phyloP scores from a whole-genome alignment of 257 asterid genomes.

The Nicotiana benthamiana region DNA sequence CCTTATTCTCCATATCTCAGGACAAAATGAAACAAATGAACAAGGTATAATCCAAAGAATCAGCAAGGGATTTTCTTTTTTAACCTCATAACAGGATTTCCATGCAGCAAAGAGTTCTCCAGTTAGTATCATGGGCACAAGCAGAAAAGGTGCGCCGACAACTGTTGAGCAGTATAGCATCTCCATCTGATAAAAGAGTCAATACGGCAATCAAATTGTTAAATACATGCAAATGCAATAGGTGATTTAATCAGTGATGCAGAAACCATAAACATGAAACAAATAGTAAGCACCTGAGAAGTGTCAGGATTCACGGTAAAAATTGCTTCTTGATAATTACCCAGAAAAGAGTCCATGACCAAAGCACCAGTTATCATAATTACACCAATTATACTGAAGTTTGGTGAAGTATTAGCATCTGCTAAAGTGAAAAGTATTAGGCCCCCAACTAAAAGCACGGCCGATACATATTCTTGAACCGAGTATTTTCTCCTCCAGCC shows the following conservation, averaged over 20 bases:
- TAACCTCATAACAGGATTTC: constrained; percentile 70
- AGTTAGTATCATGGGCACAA: constrained; percentile 66
- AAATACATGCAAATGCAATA: neutral
- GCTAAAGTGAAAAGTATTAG: constrained; percentile 78
- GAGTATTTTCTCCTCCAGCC: constrained; percentile 93
- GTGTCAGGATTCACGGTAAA: constrained; percentile 83
- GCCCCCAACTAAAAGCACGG: constrained; percentile 64
- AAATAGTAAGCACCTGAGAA: constrained; percentile 49
- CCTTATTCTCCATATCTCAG: neutral
- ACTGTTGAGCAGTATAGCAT: constrained; percentile 86
- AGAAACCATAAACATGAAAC: neutral
- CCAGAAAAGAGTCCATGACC: constrained; percentile 83
- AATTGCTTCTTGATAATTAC: constrained; percentile 87
- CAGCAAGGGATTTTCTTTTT: neutral
- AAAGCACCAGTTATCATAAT: constrained; percentile 78
- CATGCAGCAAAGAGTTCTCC: constrained; percentile 75
- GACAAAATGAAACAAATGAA: neutral
- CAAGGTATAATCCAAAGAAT: neutral
- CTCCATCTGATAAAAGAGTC: constrained; percentile 44
- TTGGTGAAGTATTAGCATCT: constrained; percentile 81
- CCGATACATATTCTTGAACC: constrained; percentile 66
- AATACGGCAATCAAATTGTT: neutral
- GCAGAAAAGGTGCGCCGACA: constrained; percentile 69
- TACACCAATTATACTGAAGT: constrained; percentile 69
- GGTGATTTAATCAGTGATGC: neutral